A percentile compares a stretch with the other conserved stretches of the same genome.
phyloP scores from a whole-genome alignment of 78 protist genomes.

The Dictyostelium citrinum region DNA sequence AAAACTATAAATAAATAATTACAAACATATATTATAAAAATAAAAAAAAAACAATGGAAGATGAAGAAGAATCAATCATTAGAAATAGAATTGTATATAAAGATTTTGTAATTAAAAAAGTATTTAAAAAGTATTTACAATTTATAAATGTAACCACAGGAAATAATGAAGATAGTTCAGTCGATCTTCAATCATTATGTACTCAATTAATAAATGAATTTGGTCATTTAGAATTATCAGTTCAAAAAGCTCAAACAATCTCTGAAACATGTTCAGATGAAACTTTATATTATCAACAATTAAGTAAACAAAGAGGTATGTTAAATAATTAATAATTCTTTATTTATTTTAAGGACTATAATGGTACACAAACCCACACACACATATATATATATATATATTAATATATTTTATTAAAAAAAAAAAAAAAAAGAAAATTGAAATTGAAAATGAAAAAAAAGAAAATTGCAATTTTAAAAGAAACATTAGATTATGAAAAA shows the following conservation, averaged over 20 bases:
- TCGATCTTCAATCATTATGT: background rate
- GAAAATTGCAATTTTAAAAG: constrained; percentile 38
- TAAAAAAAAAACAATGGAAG: background rate
- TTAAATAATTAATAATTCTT: no score
- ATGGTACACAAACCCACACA: no score
- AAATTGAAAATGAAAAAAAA: constrained; percentile 63
- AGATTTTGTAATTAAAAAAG: constrained; percentile 18
- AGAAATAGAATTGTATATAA: constrained; percentile 21
- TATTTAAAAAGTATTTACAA: constrained; percentile 56
- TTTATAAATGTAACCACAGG: background rate
- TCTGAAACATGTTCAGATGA: constrained; percentile 37
- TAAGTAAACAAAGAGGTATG: constrained; percentile 21
- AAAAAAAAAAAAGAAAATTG: background rate
- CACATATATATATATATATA: no score
- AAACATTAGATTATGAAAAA: constrained; percentile 43
- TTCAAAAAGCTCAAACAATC: constrained; percentile 45
- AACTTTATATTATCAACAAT: constrained; percentile 12
- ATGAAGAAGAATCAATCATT: constrained; percentile 24
- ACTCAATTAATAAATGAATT: constrained; percentile 23
- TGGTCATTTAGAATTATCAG: constrained; percentile 19
- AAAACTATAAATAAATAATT: no score
- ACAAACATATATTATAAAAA: background rate
- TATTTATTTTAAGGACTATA: no score
- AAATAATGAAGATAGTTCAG: background rate
- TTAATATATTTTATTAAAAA: no score